Percentiles rank a stretch among this genome's conserved stretches.
phyloP scores from a whole-genome alignment of 495 filamentous ascomycete genomes.

The Tuber melanosporum region DNA sequence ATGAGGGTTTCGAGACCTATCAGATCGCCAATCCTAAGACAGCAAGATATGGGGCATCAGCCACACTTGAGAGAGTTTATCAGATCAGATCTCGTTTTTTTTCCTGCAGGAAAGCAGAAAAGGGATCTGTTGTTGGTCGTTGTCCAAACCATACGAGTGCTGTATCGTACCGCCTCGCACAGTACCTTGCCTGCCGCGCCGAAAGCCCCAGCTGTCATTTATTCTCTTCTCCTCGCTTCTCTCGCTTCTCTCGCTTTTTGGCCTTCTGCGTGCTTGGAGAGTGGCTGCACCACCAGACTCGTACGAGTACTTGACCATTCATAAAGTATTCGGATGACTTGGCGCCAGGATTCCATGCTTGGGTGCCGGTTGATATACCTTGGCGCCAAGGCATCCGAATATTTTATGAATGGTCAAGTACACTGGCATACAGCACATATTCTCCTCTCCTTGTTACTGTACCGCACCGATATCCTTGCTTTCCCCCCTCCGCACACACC shows the following conservation, averaged over 20 bases:
- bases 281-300: neutral
- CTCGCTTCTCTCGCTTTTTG: neutral
- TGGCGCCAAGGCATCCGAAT: too few species aligned
- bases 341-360: too few species aligned
- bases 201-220: slow-evolving; percentile 19
- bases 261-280: neutral
- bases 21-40: slow-evolving; percentile 18
- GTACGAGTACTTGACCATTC: too few species aligned
- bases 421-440: neutral
- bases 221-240: neutral
- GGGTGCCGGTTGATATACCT: too few species aligned
- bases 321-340: too few species aligned
- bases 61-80: slow-evolving; percentile 22
- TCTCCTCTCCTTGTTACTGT: neutral
- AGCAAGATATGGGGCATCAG: slow-evolving; percentile 9
- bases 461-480: neutral
- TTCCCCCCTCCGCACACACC: neutral
- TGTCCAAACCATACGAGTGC: neutral
- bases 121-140: slow-evolving; percentile 4
- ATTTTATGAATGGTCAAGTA: too few species aligned
- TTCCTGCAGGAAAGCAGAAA: neutral
- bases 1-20: neutral
- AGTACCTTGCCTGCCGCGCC: neutral
- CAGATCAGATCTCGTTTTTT: slow-evolving; percentile 22
- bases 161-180: neutral